A percentile compares a stretch with the other conserved stretches of the same genome.
These are phyloP conservation scores for Phytophthora capsici DNA, from an alignment of 352 stramenopile genomes.

Conservation along the genomic window DNA sequence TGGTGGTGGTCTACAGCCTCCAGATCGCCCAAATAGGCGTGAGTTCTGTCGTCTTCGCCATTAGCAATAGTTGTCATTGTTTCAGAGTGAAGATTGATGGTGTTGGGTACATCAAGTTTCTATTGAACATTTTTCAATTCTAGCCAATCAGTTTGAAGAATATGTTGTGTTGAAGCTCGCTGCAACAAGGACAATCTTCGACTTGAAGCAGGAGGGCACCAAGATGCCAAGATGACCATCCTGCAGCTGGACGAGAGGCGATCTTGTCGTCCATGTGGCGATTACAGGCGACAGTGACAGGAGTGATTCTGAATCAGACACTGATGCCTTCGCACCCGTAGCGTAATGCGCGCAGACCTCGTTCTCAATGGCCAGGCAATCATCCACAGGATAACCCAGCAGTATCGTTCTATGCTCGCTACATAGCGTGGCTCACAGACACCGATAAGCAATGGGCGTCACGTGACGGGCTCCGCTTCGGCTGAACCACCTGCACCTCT, in stretches of 20 bases:
- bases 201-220: conserved; percentile 6
- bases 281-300: conserved; percentile 1
- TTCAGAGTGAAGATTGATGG: neutral
- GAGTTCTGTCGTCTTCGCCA: conserved; percentile 16
- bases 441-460: conserved; percentile 14
- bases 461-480: conserved; percentile 21
- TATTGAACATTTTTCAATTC: neutral
- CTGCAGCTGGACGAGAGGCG: conserved; percentile 21
- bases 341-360: conserved; percentile 21
- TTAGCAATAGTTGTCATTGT: conserved; percentile 12
- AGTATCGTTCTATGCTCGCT: conserved; percentile 20
- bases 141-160: conserved; percentile 1
- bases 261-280: conserved; percentile 11
- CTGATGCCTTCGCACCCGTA: neutral
- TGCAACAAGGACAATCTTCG: neutral
- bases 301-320: neutral
- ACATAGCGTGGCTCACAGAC: conserved; percentile 8
- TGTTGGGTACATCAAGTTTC: neutral
- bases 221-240: conserved; percentile 22
- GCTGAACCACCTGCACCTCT: conserved; percentile 17
- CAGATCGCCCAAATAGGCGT: conserved; percentile 81
- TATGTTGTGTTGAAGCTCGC: neutral
- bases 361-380: conserved; percentile 1
- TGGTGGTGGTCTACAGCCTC: conserved; percentile 61
- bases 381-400: conserved; percentile 16